A percentile compares a stretch with the other conserved stretches of the same genome.
phyloP scores from a whole-genome alignment of 148 eudicot genomes.

The Mesembryanthemum crystallinum region DNA sequence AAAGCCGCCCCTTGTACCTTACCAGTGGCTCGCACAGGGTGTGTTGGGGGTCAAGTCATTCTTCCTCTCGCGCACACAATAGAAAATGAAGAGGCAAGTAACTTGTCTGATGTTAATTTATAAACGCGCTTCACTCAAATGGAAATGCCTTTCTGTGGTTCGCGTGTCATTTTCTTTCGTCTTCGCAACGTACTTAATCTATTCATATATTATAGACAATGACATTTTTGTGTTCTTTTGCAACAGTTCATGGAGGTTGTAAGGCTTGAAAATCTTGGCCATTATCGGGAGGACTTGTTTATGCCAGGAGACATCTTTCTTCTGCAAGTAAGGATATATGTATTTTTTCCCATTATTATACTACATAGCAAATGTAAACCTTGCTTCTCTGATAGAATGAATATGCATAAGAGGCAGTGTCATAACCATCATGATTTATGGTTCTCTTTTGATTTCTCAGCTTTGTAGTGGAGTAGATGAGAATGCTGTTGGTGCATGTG shows the following conservation, averaged over 20 bases:
- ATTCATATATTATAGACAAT: background rate
- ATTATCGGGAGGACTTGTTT: slow-evolving; percentile 71
- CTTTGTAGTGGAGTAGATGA: slow-evolving; percentile 87
- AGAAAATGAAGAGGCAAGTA: slow-evolving; percentile 84
- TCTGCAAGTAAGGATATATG: slow-evolving; percentile 57
- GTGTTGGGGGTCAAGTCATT: slow-evolving; percentile 77
- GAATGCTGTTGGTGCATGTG: slow-evolving; percentile 70
- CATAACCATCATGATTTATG: background rate
- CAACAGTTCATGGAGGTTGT: slow-evolving; percentile 94
- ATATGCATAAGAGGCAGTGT: background rate
- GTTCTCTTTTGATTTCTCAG: slow-evolving; percentile 34
- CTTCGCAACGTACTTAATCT: background rate
- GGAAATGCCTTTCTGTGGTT: no score
- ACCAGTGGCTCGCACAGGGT: slow-evolving; percentile 66
- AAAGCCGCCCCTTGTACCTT: slow-evolving; percentile 73
- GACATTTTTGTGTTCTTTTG: background rate
- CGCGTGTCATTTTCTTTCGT: background rate
- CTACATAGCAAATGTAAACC: no score
- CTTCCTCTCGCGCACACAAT: slow-evolving; percentile 92
- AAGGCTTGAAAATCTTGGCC: slow-evolving; percentile 73
- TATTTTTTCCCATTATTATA: no score
- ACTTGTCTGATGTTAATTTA: background rate
- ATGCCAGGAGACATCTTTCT: slow-evolving; percentile 80
- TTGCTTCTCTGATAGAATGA: background rate
- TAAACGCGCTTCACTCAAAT: no score